Conservation (phyloP, 371 early-diverging fungal species). For the Haplosporangium sp. region DNA sequence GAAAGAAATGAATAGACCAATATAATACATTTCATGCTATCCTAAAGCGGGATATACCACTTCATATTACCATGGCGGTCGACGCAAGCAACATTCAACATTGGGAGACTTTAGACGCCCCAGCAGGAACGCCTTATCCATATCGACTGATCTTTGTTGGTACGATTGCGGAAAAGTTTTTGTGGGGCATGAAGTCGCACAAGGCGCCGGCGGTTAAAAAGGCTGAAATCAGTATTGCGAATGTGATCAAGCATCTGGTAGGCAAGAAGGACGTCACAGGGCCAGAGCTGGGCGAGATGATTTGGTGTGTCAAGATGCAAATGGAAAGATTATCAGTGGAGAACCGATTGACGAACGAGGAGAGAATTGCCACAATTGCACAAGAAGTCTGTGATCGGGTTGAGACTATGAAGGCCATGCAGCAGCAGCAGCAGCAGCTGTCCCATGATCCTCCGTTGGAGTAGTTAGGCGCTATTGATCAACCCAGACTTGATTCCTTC, state of each 20-base stretch:
- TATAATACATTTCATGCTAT: not conserved
- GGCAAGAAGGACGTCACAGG: constrained; percentile 20
- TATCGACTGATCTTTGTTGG: constrained; percentile 37
- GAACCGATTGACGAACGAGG: constrained; percentile 24
- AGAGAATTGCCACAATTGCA: constrained; percentile 34
- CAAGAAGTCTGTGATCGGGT: constrained; percentile 36
- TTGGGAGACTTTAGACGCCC: constrained; percentile 18
- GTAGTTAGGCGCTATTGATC: too few relatives aligned
- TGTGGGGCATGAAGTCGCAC: constrained; percentile 32
- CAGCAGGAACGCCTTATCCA: not conserved
- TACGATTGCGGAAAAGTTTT: constrained; percentile 35
- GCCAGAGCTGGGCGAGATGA: constrained; percentile 20
- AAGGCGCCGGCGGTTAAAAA: not conserved
- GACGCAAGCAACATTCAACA: constrained; percentile 26
- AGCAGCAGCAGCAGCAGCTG: not conserved
- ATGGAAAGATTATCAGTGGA: constrained; percentile 40
- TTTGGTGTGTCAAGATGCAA: constrained; percentile 27
- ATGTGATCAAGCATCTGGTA: constrained; percentile 20
- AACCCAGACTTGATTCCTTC: too few relatives aligned
- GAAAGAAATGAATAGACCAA: too few relatives aligned
- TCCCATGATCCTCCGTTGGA: too few relatives aligned
- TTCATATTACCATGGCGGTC: constrained; percentile 39
- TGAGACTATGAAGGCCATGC: constrained; percentile 11
- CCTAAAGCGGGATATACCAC: not conserved
- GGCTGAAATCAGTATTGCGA: constrained; percentile 35